Evolutionary conservation across 2,329 filamentous ascomycete species (phyloP).

Genomic region (Passalora sequoiae): DNA sequence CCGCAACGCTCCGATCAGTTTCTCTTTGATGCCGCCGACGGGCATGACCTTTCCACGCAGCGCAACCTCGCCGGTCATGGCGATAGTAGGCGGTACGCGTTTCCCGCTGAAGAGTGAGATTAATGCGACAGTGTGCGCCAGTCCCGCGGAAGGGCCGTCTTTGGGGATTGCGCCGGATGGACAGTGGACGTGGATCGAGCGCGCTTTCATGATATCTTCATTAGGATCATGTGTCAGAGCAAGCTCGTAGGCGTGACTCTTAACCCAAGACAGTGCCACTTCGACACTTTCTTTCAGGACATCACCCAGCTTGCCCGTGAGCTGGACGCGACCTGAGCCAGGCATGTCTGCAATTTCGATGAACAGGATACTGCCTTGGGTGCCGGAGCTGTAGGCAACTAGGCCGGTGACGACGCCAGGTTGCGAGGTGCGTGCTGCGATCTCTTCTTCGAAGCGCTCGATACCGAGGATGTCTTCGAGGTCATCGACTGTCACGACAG

Average conservation of each 20-base stretch:
- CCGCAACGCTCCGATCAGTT: conserved; percentile 86
- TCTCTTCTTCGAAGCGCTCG: conserved; percentile 91
- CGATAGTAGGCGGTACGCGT: conserved; percentile 81
- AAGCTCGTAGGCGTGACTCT: conserved; percentile 87
- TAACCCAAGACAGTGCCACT: conserved; percentile 94
- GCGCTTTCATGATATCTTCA: conserved; percentile 92
- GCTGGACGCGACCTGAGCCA: conserved; percentile 81
- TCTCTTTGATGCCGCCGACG: conserved; percentile 97
- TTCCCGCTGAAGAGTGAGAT: conserved; percentile 85
- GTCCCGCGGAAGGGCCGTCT: conserved; percentile 76
- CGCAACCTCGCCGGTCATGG: conserved; percentile 82
- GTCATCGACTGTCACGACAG: conserved; percentile 69
- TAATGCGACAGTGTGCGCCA: conserved; percentile 88
- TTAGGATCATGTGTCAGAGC: conserved; percentile 73
- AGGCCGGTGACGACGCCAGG: conserved; percentile 94
- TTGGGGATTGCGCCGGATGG: conserved; percentile 93
- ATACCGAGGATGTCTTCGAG: conserved; percentile 87
- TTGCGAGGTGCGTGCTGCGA: conserved; percentile 74
- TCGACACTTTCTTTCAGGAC: conserved; percentile 97
- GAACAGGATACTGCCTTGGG: conserved; percentile 93
- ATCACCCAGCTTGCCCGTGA: conserved; percentile 93
- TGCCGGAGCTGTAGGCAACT: conserved; percentile 87
- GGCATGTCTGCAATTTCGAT: conserved; percentile 99
- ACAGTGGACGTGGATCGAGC: conserved; percentile 93
- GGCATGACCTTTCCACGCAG: conserved; percentile 86